These are phyloP conservation scores for Rhodamnia rubescens DNA, from an alignment of 345 rosid species.

Conservation along the genomic window DNA sequence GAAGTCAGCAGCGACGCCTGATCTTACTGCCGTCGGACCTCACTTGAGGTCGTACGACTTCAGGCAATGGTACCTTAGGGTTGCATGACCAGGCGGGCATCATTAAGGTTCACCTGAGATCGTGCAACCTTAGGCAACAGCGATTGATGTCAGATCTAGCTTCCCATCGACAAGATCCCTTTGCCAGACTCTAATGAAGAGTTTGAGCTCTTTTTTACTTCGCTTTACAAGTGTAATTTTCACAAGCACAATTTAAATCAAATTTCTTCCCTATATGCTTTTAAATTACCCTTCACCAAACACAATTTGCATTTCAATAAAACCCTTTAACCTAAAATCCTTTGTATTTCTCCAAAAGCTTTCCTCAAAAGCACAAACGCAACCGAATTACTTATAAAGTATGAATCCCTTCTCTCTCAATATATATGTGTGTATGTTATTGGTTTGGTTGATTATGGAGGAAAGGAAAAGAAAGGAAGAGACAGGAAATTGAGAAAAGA, in stretches of 20 bases:
- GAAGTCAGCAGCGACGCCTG: background rate
- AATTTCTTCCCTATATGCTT: background rate
- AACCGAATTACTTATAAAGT: background rate
- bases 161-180: rapidly evolving
- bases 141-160: background rate
- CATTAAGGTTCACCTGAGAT: background rate
- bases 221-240: background rate
- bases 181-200: rapidly evolving
- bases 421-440: no score
- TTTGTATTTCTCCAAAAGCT: background rate
- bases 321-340: background rate
- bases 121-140: background rate
- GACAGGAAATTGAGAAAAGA: background rate
- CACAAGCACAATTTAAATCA: background rate
- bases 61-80: background rate
- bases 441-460: background rate
- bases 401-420: background rate
- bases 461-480: background rate
- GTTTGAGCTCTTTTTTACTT: background rate
- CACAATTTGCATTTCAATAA: background rate
- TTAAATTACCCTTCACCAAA: background rate
- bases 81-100: background rate
- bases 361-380: background rate
- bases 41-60: background rate
- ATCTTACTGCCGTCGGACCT: background rate